Percentiles rank a stretch among this genome's conserved stretches.
phyloP scores from a whole-genome alignment of 345 rosid genomes.

The Rhizophora apiculata region DNA sequence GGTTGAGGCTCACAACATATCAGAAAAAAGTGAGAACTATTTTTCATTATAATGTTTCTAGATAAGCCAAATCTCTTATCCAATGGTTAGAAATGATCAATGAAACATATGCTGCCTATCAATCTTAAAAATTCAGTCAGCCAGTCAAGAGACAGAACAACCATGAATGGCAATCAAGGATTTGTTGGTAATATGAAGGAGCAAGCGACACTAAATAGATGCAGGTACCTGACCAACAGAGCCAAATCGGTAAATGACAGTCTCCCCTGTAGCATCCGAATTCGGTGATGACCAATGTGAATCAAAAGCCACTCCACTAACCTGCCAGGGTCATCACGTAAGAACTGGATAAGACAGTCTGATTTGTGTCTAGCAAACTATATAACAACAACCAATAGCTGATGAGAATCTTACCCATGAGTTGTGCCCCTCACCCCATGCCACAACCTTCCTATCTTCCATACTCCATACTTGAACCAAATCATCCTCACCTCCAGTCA shows the following conservation, averaged over 20 bases:
- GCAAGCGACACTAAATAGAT: not conserved
- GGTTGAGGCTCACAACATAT: not conserved
- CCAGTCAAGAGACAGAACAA: not conserved
- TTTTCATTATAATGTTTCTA: not conserved
- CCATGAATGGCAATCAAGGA: not conserved
- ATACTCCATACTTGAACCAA: conserved; percentile 99
- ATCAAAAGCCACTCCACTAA: conserved; percentile 99
- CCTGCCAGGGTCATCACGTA: conserved; percentile 54
- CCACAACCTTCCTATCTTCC: conserved; percentile 98
- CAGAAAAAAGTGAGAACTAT: not conserved
- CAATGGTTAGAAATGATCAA: not conserved
- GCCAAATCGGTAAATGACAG: conserved; percentile 91
- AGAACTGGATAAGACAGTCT: conserved; percentile 19
- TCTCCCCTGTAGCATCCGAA: conserved; percentile 78
- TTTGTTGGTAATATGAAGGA: not conserved
- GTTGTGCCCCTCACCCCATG: conserved; percentile 99
- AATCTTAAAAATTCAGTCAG: too few relatives aligned
- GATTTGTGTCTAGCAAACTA: conserved; percentile 13
- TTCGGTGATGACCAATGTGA: conserved; percentile 86
- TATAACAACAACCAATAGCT: not conserved
- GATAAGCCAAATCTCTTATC: not conserved
- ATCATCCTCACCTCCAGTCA: conserved; percentile 99
- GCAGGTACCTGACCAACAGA: conserved; percentile 95
- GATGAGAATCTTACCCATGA: conserved; percentile 80
- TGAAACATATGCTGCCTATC: not conserved